phyloP scores from a whole-genome alignment of 2,329 filamentous ascomycete species.

The Cercospora zeae-maydis region DNA sequence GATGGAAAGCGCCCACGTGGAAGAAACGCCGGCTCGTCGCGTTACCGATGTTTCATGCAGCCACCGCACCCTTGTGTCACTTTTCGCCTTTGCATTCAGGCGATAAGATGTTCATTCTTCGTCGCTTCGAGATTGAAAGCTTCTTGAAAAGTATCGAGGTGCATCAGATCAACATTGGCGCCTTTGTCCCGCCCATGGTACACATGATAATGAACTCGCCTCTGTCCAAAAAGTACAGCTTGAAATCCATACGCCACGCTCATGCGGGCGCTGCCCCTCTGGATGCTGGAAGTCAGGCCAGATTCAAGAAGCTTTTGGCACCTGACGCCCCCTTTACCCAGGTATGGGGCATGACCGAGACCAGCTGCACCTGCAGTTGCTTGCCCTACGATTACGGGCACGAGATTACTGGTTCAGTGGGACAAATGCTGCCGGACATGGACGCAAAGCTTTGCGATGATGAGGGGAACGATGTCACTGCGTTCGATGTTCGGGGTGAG shows the following conservation, averaged over 20 bases:
- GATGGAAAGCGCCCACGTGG: conserved; percentile 41
- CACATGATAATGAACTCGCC: conserved; percentile 50
- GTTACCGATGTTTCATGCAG: conserved; percentile 51
- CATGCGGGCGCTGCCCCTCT: conserved; percentile 47
- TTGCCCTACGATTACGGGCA: background rate
- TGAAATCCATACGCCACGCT: conserved; percentile 41
- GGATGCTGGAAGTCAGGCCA: conserved; percentile 46
- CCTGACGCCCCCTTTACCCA: conserved; percentile 43
- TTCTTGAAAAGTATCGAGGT: conserved; percentile 47
- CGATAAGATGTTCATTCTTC: conserved; percentile 41
- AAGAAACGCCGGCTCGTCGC: conserved; percentile 41
- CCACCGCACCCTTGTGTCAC: conserved; percentile 41
- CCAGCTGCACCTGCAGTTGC: conserved; percentile 31
- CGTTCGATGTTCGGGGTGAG: conserved; percentile 42
- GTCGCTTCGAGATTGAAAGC: conserved; percentile 47
- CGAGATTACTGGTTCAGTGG: conserved; percentile 39
- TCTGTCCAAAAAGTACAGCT: conserved; percentile 41
- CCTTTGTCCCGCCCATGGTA: conserved; percentile 53
- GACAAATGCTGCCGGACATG: conserved; percentile 42
- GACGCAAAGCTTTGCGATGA: conserved; percentile 54
- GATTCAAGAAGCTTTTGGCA: conserved; percentile 42
- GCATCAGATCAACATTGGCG: conserved; percentile 49
- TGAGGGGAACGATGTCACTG: conserved; percentile 14
- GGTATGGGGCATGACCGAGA: conserved; percentile 47
- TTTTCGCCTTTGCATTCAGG: conserved; percentile 36